Evolutionary conservation across 2,329 filamentous ascomycete genomes (phyloP).

Genomic region (Coleophoma eucalyptorum): DNA sequence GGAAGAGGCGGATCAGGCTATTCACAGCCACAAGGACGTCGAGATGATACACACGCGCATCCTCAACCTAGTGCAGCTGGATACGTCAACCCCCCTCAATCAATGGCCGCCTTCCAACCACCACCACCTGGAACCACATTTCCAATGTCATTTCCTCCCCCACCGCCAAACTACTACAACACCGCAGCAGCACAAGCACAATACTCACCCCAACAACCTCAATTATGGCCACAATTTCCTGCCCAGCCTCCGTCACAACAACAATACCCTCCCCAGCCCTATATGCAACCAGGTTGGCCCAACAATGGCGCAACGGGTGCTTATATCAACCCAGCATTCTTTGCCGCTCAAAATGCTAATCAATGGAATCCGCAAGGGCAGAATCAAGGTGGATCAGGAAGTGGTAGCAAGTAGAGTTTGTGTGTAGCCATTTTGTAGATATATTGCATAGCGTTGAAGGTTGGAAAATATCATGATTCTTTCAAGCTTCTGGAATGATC

Average conservation of each 20-base stretch:
- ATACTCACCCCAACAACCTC: constrained; percentile 20
- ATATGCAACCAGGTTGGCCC: constrained; percentile 14
- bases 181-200: background rate
- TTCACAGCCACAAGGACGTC: constrained; percentile 13
- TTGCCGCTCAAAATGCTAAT: constrained; percentile 12
- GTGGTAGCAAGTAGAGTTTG: background rate
- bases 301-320: constrained; percentile 15
- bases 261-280: constrained; percentile 12
- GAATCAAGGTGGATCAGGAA: constrained; percentile 9
- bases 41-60: constrained; percentile 3
- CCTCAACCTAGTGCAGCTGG: constrained; percentile 1
- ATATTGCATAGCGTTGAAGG: background rate
- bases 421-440: background rate
- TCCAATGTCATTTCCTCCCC: constrained; percentile 5
- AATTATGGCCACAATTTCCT: constrained; percentile 20
- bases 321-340: constrained; percentile 26
- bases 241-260: constrained; percentile 8
- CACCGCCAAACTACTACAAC: constrained; percentile 5
- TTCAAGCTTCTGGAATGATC: no score
- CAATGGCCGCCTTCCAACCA: background rate
- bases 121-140: background rate
- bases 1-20: constrained; percentile 19
- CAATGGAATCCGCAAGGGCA: constrained; percentile 16
- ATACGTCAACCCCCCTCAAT: background rate
- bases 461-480: background rate